Percentiles rank a stretch among this genome's conserved stretches.
These are phyloP conservation scores for Kwoniella mangroviensis DNA, from an alignment of 768 basidiomycete genomes.

Conservation along the genomic window DNA sequence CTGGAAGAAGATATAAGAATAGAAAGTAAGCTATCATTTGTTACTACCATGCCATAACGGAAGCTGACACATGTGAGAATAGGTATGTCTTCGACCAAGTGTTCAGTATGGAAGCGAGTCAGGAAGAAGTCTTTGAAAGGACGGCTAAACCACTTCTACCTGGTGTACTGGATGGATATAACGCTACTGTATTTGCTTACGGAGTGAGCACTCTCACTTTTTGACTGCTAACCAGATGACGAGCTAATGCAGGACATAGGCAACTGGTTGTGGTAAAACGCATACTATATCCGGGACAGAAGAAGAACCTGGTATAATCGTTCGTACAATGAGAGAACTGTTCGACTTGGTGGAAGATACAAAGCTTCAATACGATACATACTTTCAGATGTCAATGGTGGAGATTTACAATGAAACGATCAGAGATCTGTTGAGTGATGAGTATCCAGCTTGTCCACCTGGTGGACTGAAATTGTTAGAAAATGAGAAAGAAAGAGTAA, in stretches of 20 bases:
- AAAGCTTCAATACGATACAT: slow-evolving; percentile 79
- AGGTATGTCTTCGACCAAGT: slow-evolving; percentile 94
- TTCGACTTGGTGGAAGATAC: slow-evolving; percentile 90
- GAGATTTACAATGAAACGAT: slow-evolving; percentile 99
- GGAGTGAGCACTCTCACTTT: slow-evolving; percentile 71
- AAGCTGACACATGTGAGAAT: too few species aligned
- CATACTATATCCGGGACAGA: slow-evolving; percentile 96
- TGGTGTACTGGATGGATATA: slow-evolving; percentile 89
- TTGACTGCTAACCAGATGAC: background rate
- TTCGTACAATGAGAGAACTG: slow-evolving; percentile 94
- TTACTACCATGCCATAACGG: too few species aligned
- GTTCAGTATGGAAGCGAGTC: slow-evolving; percentile 77
- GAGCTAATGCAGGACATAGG: slow-evolving; percentile 63
- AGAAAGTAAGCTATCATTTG: slow-evolving; percentile 66
- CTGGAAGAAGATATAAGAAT: slow-evolving; percentile 91
- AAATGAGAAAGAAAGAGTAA: slow-evolving; percentile 77
- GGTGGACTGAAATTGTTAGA: slow-evolving; percentile 93
- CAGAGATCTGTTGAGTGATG: slow-evolving; percentile 84
- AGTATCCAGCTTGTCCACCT: slow-evolving; percentile 65
- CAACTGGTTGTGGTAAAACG: slow-evolving; percentile 99
- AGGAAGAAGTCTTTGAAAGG: slow-evolving; percentile 83
- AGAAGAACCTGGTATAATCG: slow-evolving; percentile 87
- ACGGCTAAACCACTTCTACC: slow-evolving; percentile 78
- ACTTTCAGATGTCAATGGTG: slow-evolving; percentile 91
- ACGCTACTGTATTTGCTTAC: slow-evolving; percentile 97